These are phyloP conservation scores for Fagus sylvatica DNA, from an alignment of 306 rosid species.

Conservation along the genomic window DNA sequence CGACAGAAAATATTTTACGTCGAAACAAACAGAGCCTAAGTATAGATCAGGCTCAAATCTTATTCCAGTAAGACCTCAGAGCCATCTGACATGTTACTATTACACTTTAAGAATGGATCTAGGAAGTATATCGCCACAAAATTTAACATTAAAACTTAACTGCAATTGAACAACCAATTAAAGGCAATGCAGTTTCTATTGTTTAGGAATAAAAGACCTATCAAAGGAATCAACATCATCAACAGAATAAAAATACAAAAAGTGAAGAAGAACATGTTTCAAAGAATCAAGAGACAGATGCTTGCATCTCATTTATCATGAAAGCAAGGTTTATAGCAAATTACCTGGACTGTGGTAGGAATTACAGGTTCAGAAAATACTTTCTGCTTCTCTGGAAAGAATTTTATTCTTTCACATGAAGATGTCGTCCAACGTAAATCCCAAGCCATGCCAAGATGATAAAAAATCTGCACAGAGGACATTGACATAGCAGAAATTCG, in stretches of 20 bases:
- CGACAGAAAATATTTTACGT: too few species aligned
- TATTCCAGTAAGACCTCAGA: not conserved
- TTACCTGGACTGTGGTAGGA: slow-evolving; percentile 79
- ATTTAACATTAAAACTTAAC: not conserved
- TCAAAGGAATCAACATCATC: slow-evolving; percentile 15
- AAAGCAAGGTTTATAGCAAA: slow-evolving; percentile 17
- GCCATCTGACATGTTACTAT: not conserved
- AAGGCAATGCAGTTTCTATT: not conserved
- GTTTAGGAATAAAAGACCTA: not conserved
- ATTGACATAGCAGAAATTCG: slow-evolving; percentile 18
- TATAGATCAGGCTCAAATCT: not conserved
- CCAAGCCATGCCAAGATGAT: slow-evolving; percentile 92
- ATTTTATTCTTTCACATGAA: slow-evolving; percentile 32
- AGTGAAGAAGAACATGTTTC: slow-evolving; percentile 5
- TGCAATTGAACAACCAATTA: not conserved
- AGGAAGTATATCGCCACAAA: not conserved
- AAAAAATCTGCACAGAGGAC: slow-evolving; percentile 56
- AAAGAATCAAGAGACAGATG: not conserved
- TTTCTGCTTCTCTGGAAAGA: slow-evolving; percentile 37
- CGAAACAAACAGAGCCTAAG: not conserved
- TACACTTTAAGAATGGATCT: not conserved
- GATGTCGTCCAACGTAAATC: slow-evolving; percentile 72
- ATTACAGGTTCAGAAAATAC: slow-evolving; percentile 56
- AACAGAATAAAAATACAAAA: not conserved
- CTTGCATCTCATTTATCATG: not conserved